Conservation (phyloP, 495 filamentous ascomycete species). For the Penicillium coffeae region DNA sequence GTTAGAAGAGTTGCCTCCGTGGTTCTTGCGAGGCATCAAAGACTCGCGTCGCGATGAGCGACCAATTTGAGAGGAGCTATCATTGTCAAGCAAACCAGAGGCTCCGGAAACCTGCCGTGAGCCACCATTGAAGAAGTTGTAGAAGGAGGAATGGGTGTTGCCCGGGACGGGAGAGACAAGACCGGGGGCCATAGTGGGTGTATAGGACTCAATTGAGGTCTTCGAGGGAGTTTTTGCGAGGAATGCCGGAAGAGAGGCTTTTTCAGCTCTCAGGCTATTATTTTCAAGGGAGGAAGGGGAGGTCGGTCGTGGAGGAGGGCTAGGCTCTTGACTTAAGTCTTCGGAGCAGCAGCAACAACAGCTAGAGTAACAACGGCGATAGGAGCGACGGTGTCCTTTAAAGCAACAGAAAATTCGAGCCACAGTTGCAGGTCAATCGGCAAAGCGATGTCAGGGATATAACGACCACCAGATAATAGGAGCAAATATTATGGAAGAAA, state of each 20-base stretch:
- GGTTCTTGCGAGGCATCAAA: constrained; percentile 17
- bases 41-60: constrained; percentile 17
- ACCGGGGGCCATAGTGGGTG: constrained; percentile 21
- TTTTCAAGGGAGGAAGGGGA: neutral
- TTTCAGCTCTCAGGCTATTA: neutral
- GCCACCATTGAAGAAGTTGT: constrained; percentile 9
- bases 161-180: constrained; percentile 19
- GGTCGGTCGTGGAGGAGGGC: constrained; percentile 10
- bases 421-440: constrained; percentile 9
- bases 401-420: constrained; percentile 19
- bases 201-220: constrained; percentile 1
- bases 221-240: constrained; percentile 2
- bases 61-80: constrained; percentile 22
- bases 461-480: too few relatives aligned
- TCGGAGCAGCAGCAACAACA: constrained; percentile 16
- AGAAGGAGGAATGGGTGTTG: constrained; percentile 19
- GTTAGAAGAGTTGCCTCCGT: constrained; percentile 16
- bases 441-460: neutral
- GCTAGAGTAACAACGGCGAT: too few relatives aligned
- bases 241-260: constrained; percentile 5
- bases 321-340: constrained; percentile 10
- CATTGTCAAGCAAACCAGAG: constrained; percentile 21
- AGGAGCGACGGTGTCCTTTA: constrained; percentile 3
- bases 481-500: too few relatives aligned
- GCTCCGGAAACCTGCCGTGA: constrained; percentile 18